These are phyloP conservation scores for Chalciporus sphaerocephalus DNA, from an alignment of 768 basidiomycete species.

Conservation along the genomic window DNA sequence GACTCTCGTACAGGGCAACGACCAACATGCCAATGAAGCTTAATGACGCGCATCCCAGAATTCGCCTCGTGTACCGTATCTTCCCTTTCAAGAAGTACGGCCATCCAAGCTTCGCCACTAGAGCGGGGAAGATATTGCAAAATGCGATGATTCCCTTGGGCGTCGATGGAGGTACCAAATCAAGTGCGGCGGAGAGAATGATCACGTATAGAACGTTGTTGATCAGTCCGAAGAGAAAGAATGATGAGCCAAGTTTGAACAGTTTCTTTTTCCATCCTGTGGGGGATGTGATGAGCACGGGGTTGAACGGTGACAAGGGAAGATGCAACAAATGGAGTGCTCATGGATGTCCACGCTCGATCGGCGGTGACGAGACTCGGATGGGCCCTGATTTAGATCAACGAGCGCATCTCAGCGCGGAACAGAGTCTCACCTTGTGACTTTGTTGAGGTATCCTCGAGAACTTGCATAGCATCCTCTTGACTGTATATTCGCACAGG, in stretches of 20 bases:
- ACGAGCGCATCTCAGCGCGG: slow-evolving; percentile 16
- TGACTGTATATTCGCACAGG: slow-evolving; percentile 6
- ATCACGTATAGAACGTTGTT: slow-evolving; percentile 97
- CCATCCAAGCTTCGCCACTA: slow-evolving; percentile 87
- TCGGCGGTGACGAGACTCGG: slow-evolving; percentile 6
- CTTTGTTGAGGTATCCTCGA: slow-evolving; percentile 11
- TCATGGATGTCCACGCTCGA: slow-evolving; percentile 5
- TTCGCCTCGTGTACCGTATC: slow-evolving; percentile 73
- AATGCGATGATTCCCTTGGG: slow-evolving; percentile 95
- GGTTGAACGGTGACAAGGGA: slow-evolving; percentile 1
- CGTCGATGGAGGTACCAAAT: slow-evolving; percentile 85
- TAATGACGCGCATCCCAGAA: slow-evolving; percentile 69
- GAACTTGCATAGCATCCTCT: slow-evolving; percentile 10
- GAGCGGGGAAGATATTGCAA: slow-evolving; percentile 88
- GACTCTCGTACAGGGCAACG: slow-evolving; percentile 64
- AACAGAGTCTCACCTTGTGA: slow-evolving; percentile 20
- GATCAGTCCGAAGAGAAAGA: slow-evolving; percentile 88
- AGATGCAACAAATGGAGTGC: slow-evolving; percentile 22
- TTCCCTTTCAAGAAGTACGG: slow-evolving; percentile 85
- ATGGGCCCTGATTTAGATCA: slow-evolving; percentile 26
- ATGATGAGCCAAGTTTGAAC: slow-evolving; percentile 51
- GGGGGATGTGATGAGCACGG: slow-evolving; percentile 13
- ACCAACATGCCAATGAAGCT: slow-evolving; percentile 87
- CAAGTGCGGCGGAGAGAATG: slow-evolving; percentile 92
- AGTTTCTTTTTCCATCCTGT: slow-evolving; percentile 27